Evolutionary conservation across 176 grass and related monocot species (phyloP), one percentile per base, ranked within the genome.

Genomic region (Microstegium vimineum): DNA sequence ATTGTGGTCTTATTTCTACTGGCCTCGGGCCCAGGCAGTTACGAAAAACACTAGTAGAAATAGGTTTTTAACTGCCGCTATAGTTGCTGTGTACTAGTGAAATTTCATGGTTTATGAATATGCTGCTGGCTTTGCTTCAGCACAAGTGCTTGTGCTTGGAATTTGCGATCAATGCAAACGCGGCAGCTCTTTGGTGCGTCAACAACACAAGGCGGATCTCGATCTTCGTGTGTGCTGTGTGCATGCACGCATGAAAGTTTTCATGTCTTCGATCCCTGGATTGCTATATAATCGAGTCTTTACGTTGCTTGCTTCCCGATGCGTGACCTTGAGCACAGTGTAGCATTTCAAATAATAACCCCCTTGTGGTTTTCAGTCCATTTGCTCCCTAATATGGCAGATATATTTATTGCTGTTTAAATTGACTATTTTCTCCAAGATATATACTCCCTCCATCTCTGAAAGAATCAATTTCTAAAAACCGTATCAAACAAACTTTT

Each of bases 301-400:
- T 84, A 81, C 87, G 87, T 85, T 76, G 52, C 26, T 56, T 79
- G 25, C 11, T 81, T 89, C 73, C 88, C 91, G 32, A 90, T 73
- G 86, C 75, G 56, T 65, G 54, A 78, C 43, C 86, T 84, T 77
- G 82, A 86, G 52, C 69, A 76, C 71, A 65, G 88, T 80, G 75
- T 49, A 27, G 17, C 49, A 62, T 70, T 62, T 74, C 33, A 71
- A 72, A 83, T 84, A 66, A 62, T 1, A 5, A 5, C 1, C 45
- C 38, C 32, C 15, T 46, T 71, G 64, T 87, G 23, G 16, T 69
- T 83, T 64, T 40, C 34, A 49, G 63, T 8, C 16, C 74, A 61
- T 76, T 45, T 73, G 1, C 11, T 37, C 51, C 37, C 35, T n/a
- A n/a, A n/a, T n/a, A n/a, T n/a, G n/a, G n/a, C n/a, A n/a, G n/a